Evolutionary conservation across 169 alveolate genomes (phyloP), one percentile per base, ranked within the genome.

Genomic region (Ophryocystis elektroscirrha): DNA sequence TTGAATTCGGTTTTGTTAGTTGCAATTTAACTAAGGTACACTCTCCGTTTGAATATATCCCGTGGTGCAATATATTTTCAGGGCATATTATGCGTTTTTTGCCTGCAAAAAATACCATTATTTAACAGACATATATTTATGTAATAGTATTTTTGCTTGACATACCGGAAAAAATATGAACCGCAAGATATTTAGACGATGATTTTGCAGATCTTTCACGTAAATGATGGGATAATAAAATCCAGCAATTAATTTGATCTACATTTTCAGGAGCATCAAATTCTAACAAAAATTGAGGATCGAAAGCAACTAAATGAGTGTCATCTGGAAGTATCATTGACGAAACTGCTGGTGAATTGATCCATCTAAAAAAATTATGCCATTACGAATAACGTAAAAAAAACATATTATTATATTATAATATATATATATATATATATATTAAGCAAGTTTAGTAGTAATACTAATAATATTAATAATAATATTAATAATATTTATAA

Each of bases 11-110:
- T n/a, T 20, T 7, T 12, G 39, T n/a, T 3, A 27, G 30, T 16
- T 54, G 42, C 16, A 74, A 54, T 50, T 74, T 74, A 20, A 65
- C 63, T 51, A 74, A 59, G 9, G 74, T 65, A 42, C 80, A 67
- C 29, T 74, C 84, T 27, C 81, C 80, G 52, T 74, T 74, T 36
- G 67, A 59, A 44, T 74, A 74, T 2, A 71, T 65, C 25, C 84
- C 84, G 50, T 74, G 80, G 27, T 69, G 63, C 18, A 55, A 69
- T 6, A 81, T 81, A 36, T 61, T 51, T 22, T 65, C 41, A 1
- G 83, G 83, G 36, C 76, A 70, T n/a, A 70, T 25, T 2, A 71
- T 70, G 24, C 73, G 53, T n/a, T 49, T 62, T 9, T 46, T 46
- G 23, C 71, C 61, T 41, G 64, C 57, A 51, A 64, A n/a, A n/a